These are phyloP conservation scores for Aspergillus fischeri DNA, from an alignment of 2,329 filamentous ascomycete species.

Conservation along the genomic window DNA sequence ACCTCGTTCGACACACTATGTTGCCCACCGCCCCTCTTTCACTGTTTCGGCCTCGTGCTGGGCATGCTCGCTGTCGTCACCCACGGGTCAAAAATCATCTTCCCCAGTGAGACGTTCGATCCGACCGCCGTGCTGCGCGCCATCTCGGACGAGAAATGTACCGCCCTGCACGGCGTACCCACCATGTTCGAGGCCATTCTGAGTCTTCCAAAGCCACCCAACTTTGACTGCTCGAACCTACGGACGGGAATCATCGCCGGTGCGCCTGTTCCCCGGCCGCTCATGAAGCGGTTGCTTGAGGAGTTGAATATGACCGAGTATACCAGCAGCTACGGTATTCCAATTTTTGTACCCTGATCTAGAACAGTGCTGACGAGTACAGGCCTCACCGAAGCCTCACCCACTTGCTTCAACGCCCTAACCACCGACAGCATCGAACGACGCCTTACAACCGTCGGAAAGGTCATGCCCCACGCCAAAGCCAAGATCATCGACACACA, in stretches of 20 bases:
- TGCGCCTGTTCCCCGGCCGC: conserved; percentile 67
- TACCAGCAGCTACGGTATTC: conserved; percentile 56
- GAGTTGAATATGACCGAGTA: conserved; percentile 74
- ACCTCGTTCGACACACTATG: conserved; percentile 65
- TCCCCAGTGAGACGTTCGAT: conserved; percentile 71
- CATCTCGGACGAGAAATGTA: conserved; percentile 64
- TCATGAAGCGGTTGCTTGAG: conserved; percentile 69
- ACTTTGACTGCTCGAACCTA: conserved; percentile 51
- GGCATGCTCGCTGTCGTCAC: conserved; percentile 69
- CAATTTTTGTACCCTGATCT: too few relatives aligned
- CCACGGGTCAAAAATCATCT: conserved; percentile 72
- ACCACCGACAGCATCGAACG: conserved; percentile 65
- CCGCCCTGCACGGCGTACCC: conserved; percentile 74
- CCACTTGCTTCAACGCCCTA: conserved; percentile 76
- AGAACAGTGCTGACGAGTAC: background rate
- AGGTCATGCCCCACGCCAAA: conserved; percentile 68
- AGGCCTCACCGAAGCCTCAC: conserved; percentile 71
- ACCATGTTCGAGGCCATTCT: conserved; percentile 75
- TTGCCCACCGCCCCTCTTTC: conserved; percentile 79
- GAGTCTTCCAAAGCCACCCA: conserved; percentile 43
- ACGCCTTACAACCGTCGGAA: conserved; percentile 69
- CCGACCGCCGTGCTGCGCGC: conserved; percentile 61
- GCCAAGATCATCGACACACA: conserved; percentile 70
- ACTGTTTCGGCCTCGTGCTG: conserved; percentile 78
- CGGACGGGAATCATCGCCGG: conserved; percentile 77